Evolutionary conservation across 1,284 basidiomycete genomes (phyloP).

Genomic region (Sanghuangporus sanghuang): DNA sequence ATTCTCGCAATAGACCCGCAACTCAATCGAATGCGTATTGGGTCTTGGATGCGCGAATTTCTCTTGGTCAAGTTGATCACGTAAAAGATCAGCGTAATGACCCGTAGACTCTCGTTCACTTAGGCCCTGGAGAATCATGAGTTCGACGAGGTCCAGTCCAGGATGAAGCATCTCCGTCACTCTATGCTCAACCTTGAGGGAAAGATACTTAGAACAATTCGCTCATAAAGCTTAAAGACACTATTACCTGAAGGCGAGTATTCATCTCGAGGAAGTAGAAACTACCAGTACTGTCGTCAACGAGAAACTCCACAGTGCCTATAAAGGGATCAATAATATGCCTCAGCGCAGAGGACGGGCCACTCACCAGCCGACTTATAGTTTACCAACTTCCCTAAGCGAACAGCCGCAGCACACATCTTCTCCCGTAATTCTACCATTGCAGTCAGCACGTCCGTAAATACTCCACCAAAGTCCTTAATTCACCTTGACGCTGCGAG

Average conservation of each 20-base stretch:
- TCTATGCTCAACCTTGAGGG: slow-evolving; percentile 57
- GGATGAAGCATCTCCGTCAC: slow-evolving; percentile 58
- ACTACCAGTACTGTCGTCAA: slow-evolving; percentile 46
- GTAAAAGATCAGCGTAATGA: slow-evolving; percentile 24
- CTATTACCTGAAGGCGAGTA: slow-evolving; percentile 54
- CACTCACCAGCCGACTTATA: slow-evolving; percentile 56
- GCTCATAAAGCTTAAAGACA: background rate
- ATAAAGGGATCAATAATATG: background rate
- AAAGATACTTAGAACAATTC: background rate
- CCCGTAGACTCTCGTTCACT: slow-evolving; percentile 25
- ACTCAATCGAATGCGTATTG: slow-evolving; percentile 50
- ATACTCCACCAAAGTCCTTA: background rate
- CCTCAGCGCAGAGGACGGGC: background rate
- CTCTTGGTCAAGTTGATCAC: slow-evolving; percentile 27
- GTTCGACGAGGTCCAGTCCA: slow-evolving; percentile 57
- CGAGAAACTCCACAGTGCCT: slow-evolving; percentile 68
- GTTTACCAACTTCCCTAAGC: slow-evolving; percentile 43
- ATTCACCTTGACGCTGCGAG: slow-evolving; percentile 32
- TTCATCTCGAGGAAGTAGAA: slow-evolving; percentile 80
- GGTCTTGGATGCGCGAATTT: slow-evolving; percentile 27
- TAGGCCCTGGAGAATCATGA: slow-evolving; percentile 59
- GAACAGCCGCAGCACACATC: slow-evolving; percentile 51
- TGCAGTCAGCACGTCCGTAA: background rate
- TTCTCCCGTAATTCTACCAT: slow-evolving; percentile 35
- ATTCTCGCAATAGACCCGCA: slow-evolving; percentile 63